Conservation (phyloP, 306 rosid species). For the Vigna mungo region DNA sequence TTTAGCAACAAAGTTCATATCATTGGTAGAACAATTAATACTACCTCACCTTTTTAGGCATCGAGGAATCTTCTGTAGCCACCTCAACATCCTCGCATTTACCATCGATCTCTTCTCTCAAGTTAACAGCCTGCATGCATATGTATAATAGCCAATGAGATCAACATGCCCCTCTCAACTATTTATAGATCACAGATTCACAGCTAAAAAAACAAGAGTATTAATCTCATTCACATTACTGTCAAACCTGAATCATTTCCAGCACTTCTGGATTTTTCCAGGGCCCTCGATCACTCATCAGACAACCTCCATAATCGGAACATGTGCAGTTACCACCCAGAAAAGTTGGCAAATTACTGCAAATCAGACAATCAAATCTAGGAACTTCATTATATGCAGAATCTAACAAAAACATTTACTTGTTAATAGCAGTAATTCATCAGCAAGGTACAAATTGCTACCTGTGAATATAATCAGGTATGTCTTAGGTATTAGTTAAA, state of each 20-base stretch:
- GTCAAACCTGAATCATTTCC: slow-evolving; percentile 71
- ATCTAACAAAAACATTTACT: neutral
- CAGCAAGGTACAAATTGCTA: slow-evolving; percentile 1
- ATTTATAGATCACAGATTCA: neutral
- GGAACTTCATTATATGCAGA: neutral
- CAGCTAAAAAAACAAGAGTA: neutral
- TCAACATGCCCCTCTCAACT: neutral
- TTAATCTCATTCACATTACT: slow-evolving; percentile 5
- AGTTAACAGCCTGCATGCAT: slow-evolving; percentile 65
- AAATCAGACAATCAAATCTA: slow-evolving; percentile 17
- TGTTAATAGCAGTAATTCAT: slow-evolving; percentile 21
- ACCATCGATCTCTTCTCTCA: slow-evolving; percentile 43
- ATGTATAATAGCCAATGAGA: slow-evolving; percentile 24
- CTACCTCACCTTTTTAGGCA: slow-evolving; percentile 49
- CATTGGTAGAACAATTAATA: neutral
- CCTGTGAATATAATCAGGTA: too few species aligned
- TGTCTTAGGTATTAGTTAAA: too few species aligned
- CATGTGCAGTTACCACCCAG: slow-evolving; percentile 88
- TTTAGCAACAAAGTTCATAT: neutral
- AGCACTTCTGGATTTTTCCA: slow-evolving; percentile 72
- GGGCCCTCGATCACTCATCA: slow-evolving; percentile 85
- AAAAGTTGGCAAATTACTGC: slow-evolving; percentile 85
- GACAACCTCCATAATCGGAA: slow-evolving; percentile 80
- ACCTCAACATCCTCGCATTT: slow-evolving; percentile 29
- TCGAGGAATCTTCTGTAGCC: slow-evolving; percentile 38